Base-by-base conservation (phyloP, 2,329 filamentous ascomycete species). In the Didymosphaeria variabile region DNA sequence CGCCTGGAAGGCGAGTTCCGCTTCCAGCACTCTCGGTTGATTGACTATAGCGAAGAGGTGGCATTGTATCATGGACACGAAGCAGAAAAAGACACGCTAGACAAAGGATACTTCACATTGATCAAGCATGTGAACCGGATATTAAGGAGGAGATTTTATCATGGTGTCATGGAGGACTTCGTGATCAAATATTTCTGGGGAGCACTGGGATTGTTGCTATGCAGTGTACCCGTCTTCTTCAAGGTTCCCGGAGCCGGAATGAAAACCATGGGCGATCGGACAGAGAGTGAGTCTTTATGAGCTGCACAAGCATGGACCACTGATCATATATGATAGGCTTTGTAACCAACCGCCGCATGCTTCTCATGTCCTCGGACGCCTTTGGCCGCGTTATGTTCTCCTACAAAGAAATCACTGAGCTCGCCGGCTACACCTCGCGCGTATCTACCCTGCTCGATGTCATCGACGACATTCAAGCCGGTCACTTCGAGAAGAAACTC, bases 151-250 rank as follows among this genome's bases (percentile, higher is more conserved):
- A 88, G 95, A 52, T 91, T 99, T 77, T 98, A 98, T 78, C 94
- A 99, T 77, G 94, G 94, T n/a, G 90, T 99, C 72, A 97, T 98
- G 94, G 95, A 99, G 77, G 95, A 99, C 78, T 99, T 97, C 79
- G 93, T 98, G 60, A 97, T 99, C 80, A 99, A 99, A 79, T 99
- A 99, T 77, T 95, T 98, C 80, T 99, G 95, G 95, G 95, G 95
- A 44, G 94, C 95, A 2, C 79, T 99, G 46, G 95, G 95, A 1
- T 85, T 99, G 66, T 79, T 97, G 65, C 88, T 99, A 10, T 99
- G 95, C 83, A 96, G 93, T 78, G 89, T 97, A 0, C 95, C 95
- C 0, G 94, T 98, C 2, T 99, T 99, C 78, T 91, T 99, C 84
- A 94, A 94, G 79, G 86, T 97, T 19, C 93, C 94, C 0, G 91